Conservation (phyloP, 345 rosid species). For the Aquilaria sinensis region DNA sequence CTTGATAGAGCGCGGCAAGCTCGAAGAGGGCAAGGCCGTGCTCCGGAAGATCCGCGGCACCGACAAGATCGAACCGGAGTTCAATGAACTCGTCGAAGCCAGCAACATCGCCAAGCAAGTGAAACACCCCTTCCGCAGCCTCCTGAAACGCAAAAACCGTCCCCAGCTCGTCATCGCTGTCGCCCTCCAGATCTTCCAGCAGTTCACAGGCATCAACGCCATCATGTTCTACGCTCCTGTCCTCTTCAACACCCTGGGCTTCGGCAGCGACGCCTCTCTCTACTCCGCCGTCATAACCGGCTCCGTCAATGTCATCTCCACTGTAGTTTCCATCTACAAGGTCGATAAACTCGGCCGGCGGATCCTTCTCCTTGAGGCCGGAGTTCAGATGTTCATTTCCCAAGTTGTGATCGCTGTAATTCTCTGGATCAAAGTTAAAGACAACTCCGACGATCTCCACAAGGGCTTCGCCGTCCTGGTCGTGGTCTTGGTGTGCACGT, state of each 20-base stretch:
- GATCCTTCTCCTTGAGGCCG: slow-evolving; percentile 62
- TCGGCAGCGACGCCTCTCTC: slow-evolving; percentile 58
- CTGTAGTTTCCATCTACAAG: slow-evolving; percentile 62
- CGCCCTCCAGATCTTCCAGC: slow-evolving; percentile 89
- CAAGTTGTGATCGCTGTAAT: slow-evolving; percentile 62
- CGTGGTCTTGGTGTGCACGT: slow-evolving; percentile 69
- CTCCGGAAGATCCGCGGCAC: slow-evolving; percentile 70
- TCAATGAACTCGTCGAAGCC: slow-evolving; percentile 71
- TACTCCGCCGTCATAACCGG: slow-evolving; percentile 86
- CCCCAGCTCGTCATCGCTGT: slow-evolving; percentile 70
- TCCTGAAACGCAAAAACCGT: slow-evolving; percentile 54
- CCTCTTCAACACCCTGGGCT: slow-evolving; percentile 62
- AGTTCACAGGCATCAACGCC: slow-evolving; percentile 80
- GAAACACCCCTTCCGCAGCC: slow-evolving; percentile 77
- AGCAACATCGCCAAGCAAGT: slow-evolving; percentile 76
- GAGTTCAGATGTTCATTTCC: slow-evolving; percentile 78
- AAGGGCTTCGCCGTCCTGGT: slow-evolving; percentile 41
- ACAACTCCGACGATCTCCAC: slow-evolving; percentile 37
- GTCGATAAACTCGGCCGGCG: slow-evolving; percentile 81
- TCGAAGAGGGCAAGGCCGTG: slow-evolving; percentile 74
- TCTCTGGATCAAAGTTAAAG: slow-evolving; percentile 62
- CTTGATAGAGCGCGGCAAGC: slow-evolving; percentile 72
- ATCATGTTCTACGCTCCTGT: slow-evolving; percentile 94
- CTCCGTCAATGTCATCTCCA: slow-evolving; percentile 72
- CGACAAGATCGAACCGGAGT: slow-evolving; percentile 69